Base-by-base conservation (phyloP, 2,329 filamentous ascomycete species). In the Pseudogymnoascus sp. region DNA sequence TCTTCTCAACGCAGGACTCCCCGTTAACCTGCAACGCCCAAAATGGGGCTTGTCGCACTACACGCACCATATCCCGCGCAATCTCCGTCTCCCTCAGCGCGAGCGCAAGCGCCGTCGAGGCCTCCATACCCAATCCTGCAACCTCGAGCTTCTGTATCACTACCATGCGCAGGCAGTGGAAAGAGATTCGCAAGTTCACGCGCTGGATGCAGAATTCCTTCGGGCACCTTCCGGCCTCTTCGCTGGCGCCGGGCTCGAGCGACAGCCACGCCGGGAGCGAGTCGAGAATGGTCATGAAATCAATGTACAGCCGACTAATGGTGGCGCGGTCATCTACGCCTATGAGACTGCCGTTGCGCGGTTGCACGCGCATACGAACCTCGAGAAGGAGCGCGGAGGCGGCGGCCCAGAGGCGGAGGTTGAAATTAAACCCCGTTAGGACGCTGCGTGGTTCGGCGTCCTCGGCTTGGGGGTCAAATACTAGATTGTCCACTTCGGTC, bases 141-240 rank as follows among this genome's bases (percentile, higher is more conserved):
- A 14, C n/a, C 60, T 71, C 71, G 5, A 72, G 68, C 25, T 69
- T 71, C 60, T 71, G 70, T 1, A 65, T 63, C 51, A 79, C 76
- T 0, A 78, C 75, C 72, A 79, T 78, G 3, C 75, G 71, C 4
- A 79, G 65, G n/a, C 77, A 79, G 23, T 79, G 75, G 16, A 75
- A 71, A 0, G 77, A 76, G 6, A 77, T 74, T 23, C 79, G 75
- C 0, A 80, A 69, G 16, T 80, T 79, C 0, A 76, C 76, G 10
- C 72, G 73, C 57, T 79, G 78, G 11, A 79, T 77, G 13, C 25
- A 36, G n/a, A 61, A 60, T 36, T 31, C 63, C 45, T 43, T 67
- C 23, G 54, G 28, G n/a, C 64, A 60, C 13, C 60, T 64, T 36
- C 36, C 62, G 13, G 66, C 60, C 34, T 65, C 57, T 31, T 66